A percentile compares a stretch with the other conserved stretches of the same genome.
Conservation (phyloP, 2,329 filamentous ascomycete genomes). For the Neospermospora avenae region DNA sequence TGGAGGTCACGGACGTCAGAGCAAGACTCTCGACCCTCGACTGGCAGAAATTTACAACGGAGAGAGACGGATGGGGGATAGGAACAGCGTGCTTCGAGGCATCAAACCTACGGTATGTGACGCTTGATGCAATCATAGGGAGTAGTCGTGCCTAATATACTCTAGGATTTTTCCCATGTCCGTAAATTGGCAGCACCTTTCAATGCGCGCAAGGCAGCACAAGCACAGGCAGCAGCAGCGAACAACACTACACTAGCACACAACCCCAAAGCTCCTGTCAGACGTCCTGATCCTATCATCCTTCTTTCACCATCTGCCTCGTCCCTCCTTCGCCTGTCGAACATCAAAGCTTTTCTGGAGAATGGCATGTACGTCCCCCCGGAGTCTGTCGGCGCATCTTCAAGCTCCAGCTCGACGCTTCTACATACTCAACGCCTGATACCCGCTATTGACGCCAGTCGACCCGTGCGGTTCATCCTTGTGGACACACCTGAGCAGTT, state of each 20-base stretch:
- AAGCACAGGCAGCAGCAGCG: constrained; percentile 35
- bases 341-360: constrained; percentile 92
- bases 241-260: constrained; percentile 48
- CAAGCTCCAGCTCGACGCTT: constrained; percentile 69
- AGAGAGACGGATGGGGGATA: constrained; percentile 87
- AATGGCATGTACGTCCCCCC: constrained; percentile 77
- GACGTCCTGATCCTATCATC: constrained; percentile 80
- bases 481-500: constrained; percentile 93
- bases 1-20: constrained; percentile 50
- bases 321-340: constrained; percentile 89
- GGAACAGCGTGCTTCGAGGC: constrained; percentile 82
- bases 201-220: constrained; percentile 58
- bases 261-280: constrained; percentile 50
- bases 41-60: constrained; percentile 86
- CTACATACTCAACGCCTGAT: constrained; percentile 80
- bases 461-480: constrained; percentile 87
- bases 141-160: constrained; percentile 11
- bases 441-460: constrained; percentile 64
- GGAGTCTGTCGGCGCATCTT: constrained; percentile 58
- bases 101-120: constrained; percentile 77
- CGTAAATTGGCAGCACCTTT: constrained; percentile 81
- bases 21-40: constrained; percentile 73
- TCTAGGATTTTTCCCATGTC: constrained; percentile 88
- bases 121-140: not conserved
- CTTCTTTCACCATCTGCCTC: constrained; percentile 94